A percentile compares a stretch with the other conserved stretches of the same genome.
Conservation (phyloP, 306 rosid genomes). For the Dryas alaskensis region DNA sequence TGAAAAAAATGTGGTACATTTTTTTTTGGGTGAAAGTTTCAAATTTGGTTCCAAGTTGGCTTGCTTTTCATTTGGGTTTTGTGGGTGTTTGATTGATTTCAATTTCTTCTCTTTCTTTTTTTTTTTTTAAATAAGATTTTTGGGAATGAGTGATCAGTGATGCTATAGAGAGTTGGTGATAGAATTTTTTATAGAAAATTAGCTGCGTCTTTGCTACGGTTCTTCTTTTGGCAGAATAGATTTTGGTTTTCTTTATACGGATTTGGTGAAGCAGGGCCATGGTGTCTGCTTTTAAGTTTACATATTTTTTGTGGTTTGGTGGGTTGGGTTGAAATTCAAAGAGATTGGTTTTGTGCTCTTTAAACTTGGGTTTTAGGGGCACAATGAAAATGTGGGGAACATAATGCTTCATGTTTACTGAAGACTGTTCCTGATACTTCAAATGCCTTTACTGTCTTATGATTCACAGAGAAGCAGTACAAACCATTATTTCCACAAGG, state of each 20-base stretch:
- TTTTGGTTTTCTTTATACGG: neutral
- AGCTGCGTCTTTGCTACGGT: neutral
- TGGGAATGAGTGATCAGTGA: neutral
- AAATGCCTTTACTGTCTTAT: slow-evolving; percentile 11
- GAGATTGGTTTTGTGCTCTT: neutral
- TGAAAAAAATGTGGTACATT: neutral
- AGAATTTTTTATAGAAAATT: neutral
- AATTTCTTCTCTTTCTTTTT: neutral
- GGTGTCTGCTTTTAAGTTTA: neutral
- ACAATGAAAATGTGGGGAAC: neutral
- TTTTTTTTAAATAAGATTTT: neutral
- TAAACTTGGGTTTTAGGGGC: neutral
- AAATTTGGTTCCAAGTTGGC: slow-evolving; percentile 1
- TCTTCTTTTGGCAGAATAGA: neutral
- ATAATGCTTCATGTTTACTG: neutral
- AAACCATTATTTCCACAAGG: slow-evolving; percentile 39
- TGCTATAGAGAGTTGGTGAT: neutral
- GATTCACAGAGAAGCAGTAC: slow-evolving; percentile 62
- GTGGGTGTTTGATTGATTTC: neutral
- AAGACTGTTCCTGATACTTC: slow-evolving; percentile 1
- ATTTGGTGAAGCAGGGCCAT: slow-evolving; percentile 3
- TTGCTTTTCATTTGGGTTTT: slow-evolving; percentile 9
- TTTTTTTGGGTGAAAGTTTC: neutral
- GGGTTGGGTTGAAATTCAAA: neutral
- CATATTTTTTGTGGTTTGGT: neutral